Conservation (phyloP, 23 red algal species). For the Gracilaria domingensis region DNA sequence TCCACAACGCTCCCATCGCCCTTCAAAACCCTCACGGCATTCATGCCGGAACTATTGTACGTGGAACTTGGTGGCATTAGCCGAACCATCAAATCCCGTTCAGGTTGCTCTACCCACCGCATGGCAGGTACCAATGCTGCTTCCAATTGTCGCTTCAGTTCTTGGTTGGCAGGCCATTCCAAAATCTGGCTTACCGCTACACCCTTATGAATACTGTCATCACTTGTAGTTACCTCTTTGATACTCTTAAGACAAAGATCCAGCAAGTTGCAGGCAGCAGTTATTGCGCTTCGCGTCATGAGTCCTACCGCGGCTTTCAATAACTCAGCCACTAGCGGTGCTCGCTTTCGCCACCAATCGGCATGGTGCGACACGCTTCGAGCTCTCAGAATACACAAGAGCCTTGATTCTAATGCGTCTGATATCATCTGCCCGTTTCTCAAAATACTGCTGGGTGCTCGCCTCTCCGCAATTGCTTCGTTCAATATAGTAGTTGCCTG, state of each 20-base stretch:
- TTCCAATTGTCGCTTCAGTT: constrained; percentile 23
- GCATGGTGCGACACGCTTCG: constrained; percentile 5
- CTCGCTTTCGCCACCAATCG: constrained; percentile 45
- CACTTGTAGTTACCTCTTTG: not conserved
- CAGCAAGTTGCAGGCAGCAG: constrained; percentile 39
- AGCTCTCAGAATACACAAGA: constrained; percentile 36
- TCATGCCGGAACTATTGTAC: not conserved
- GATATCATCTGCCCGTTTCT: constrained; percentile 46
- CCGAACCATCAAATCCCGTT: constrained; percentile 15
- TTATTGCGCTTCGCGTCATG: constrained; percentile 18
- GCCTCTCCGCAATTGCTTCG: not conserved
- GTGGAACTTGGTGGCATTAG: not conserved
- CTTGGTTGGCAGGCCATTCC: constrained; percentile 14
- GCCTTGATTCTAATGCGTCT: constrained; percentile 53
- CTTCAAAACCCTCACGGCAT: constrained; percentile 32
- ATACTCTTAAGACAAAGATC: constrained; percentile 49
- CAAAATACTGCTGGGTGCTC: constrained; percentile 42
- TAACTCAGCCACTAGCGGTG: constrained; percentile 29
- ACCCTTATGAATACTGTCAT: not conserved
- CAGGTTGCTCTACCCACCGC: constrained; percentile 37
- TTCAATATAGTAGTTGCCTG: constrained; percentile 1
- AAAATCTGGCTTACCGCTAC: constrained; percentile 41
- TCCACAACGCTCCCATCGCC: constrained; percentile 52
- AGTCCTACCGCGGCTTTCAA: constrained; percentile 27
- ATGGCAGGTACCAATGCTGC: constrained; percentile 43